Evolutionary conservation across 2,329 filamentous ascomycete genomes (phyloP), one percentile per base, ranked within the genome.

Genomic region (Alternaria rosae): DNA sequence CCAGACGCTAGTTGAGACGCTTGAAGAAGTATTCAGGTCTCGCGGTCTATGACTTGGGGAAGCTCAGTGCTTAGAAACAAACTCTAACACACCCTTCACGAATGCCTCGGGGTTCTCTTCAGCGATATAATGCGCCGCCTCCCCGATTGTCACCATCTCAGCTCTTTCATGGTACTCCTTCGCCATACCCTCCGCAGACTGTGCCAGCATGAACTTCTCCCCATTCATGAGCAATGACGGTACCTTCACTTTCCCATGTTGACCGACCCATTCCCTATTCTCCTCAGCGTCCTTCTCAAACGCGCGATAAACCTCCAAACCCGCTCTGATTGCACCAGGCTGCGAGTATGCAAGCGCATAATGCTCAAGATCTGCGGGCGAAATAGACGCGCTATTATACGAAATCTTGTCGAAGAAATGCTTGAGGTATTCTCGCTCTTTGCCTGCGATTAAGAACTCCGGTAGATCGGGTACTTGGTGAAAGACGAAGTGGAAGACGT

Each of bases 401-500:
- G 32, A 20, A 1, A 59, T 38, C 38, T 65, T 62, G 4, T 62
- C 59, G 21, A 65, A 62, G 56, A 62, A 65, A 6, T 65, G 59
- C 20, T 65, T 65, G 20, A 58, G 35, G 6, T 66, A 61, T n/a
- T 52, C 54, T 32, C 55, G 47, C 47, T 61, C 60, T 32, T 66
- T 64, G 17, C 62, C 60, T 6, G 54, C 45, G 38, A 64, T 61
- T 15, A 61, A 11, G 1, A 63, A 62, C 56, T 65, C 59, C 4
- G 69, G 61, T 7, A 68, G 26, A 35, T 68, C 64, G 25, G 67
- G 69, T 2, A 54, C 57, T 4, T 58, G 54, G 5, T 57, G 54
- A 2, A 57, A 57, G 0, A 58, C 55, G 13, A 53, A 58, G n/a
- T 52, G 55, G n/a, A 58, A 52, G 8, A 52, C 17, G 6, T 52